phyloP scores from a whole-genome alignment of 2,329 filamentous ascomycete genomes.

The Pezicula radicicola region DNA sequence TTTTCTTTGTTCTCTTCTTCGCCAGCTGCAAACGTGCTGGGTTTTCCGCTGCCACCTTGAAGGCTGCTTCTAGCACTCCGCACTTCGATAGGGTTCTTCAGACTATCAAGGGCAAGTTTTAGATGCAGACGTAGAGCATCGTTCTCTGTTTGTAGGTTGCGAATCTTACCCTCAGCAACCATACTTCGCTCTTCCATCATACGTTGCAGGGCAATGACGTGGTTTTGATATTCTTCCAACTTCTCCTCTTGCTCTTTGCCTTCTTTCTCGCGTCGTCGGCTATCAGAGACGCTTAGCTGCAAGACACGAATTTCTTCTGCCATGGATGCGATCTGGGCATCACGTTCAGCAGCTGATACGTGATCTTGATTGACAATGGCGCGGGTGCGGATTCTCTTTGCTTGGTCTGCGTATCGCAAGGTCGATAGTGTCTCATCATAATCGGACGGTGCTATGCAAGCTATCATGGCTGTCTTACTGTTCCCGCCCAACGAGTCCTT shows the following conservation, averaged over 20 bases:
- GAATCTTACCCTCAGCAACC: conserved; percentile 91
- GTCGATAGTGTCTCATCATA: conserved; percentile 98
- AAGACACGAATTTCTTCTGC: conserved; percentile 86
- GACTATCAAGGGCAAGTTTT: conserved; percentile 77
- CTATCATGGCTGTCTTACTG: conserved; percentile 98
- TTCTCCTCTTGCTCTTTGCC: conserved; percentile 68
- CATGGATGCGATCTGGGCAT: conserved; percentile 93
- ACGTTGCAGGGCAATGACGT: conserved; percentile 85
- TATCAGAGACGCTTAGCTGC: conserved; percentile 71
- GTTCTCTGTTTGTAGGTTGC: conserved; percentile 84
- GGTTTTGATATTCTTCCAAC: conserved; percentile 90
- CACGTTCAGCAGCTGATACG: conserved; percentile 86
- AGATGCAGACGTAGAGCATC: conserved; percentile 86
- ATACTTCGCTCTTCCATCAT: conserved; percentile 93
- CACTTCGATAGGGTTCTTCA: conserved; percentile 83
- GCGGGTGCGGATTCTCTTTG: conserved; percentile 92
- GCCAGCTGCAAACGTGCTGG: neutral
- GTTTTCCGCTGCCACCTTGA: conserved; percentile 10
- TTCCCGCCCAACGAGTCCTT: conserved; percentile 96
- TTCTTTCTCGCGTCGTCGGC: conserved; percentile 68
- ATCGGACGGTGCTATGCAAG: conserved; percentile 91
- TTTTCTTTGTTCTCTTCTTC: conserved; percentile 3
- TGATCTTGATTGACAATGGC: conserved; percentile 96
- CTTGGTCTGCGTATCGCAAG: conserved; percentile 94
- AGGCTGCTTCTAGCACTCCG: conserved; percentile 30